These are phyloP conservation scores for Lepidium didymum DNA, from an alignment of 345 rosid genomes.

Conservation along the genomic window DNA sequence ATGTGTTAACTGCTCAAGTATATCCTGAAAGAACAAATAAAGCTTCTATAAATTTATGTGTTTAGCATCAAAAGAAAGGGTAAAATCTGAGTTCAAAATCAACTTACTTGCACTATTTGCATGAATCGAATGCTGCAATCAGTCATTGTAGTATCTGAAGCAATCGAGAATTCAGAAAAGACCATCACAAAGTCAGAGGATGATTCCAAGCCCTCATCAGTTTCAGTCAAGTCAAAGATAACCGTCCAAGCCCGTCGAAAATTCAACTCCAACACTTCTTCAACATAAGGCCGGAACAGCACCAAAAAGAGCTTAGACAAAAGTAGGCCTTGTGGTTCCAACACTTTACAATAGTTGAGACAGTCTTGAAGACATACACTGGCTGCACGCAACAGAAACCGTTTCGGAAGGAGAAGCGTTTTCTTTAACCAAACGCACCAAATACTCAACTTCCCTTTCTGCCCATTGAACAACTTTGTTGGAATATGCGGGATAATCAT, in stretches of 20 bases:
- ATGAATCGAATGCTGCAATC: constrained; percentile 76
- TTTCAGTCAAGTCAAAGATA: constrained; percentile 50
- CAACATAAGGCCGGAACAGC: constrained; percentile 73
- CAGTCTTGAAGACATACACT: constrained; percentile 69
- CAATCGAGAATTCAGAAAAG: constrained; percentile 51
- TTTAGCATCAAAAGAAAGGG: background rate
- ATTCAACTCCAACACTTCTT: constrained; percentile 88
- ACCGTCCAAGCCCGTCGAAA: constrained; percentile 74
- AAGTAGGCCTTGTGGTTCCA: constrained; percentile 81
- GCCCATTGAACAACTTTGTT: constrained; percentile 93
- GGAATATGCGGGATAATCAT: constrained; percentile 78
- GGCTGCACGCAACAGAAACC: constrained; percentile 68
- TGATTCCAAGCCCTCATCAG: constrained; percentile 45
- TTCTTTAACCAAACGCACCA: constrained; percentile 75
- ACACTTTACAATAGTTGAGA: constrained; percentile 62
- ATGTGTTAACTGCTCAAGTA: constrained; percentile 76
- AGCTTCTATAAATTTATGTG: background rate
- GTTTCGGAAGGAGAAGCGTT: constrained; percentile 79
- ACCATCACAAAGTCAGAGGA: constrained; percentile 48
- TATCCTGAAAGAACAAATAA: constrained; percentile 48
- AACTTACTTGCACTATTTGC: constrained; percentile 72
- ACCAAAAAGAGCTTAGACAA: constrained; percentile 83
- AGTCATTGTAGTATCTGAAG: constrained; percentile 53
- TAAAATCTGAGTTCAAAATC: background rate
- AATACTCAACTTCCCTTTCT: constrained; percentile 84